Percentiles rank a stretch among this genome's conserved stretches.
These are phyloP conservation scores for Eimeria necatrix DNA, from an alignment of 169 alveolate genomes.

Conservation along the genomic window DNA sequence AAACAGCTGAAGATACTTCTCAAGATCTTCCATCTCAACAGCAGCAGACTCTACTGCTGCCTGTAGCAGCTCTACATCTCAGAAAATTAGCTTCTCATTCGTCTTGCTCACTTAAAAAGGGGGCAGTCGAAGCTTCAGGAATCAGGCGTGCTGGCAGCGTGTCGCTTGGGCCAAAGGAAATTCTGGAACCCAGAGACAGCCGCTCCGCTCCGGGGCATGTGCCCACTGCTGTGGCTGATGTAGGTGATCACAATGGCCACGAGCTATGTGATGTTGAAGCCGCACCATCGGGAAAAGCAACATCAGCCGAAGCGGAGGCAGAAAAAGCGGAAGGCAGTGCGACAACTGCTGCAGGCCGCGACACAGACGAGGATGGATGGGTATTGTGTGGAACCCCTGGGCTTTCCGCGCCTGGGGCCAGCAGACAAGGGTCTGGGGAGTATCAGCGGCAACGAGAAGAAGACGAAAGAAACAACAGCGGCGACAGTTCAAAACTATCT, in stretches of 20 bases:
- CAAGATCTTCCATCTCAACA: not conserved
- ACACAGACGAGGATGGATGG: constrained; percentile 5
- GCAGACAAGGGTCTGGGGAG: not conserved
- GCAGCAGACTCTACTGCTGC: not conserved
- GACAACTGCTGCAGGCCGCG: not conserved
- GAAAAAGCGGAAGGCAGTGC: not conserved
- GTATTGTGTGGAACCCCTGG: not conserved
- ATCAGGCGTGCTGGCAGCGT: too few species aligned
- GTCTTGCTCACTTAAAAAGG: too few species aligned
- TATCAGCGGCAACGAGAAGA: not conserved
- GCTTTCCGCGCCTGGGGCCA: not conserved
- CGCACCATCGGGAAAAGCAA: not conserved
- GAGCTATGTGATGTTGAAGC: not conserved
- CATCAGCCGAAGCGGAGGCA: not conserved
- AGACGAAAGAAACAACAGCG: not conserved
- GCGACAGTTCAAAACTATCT: not conserved
- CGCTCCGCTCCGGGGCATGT: too few species aligned
- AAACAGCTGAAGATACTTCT: not conserved
- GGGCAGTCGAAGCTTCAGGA: too few species aligned
- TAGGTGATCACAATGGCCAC: too few species aligned
- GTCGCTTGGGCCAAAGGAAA: too few species aligned
- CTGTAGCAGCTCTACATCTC: not conserved
- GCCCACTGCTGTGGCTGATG: too few species aligned
- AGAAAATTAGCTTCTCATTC: not conserved
- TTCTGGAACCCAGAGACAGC: too few species aligned